These are phyloP conservation scores for Colletotrichum spaethianum DNA, from an alignment of 2,329 filamentous ascomycete species.

Conservation along the genomic window DNA sequence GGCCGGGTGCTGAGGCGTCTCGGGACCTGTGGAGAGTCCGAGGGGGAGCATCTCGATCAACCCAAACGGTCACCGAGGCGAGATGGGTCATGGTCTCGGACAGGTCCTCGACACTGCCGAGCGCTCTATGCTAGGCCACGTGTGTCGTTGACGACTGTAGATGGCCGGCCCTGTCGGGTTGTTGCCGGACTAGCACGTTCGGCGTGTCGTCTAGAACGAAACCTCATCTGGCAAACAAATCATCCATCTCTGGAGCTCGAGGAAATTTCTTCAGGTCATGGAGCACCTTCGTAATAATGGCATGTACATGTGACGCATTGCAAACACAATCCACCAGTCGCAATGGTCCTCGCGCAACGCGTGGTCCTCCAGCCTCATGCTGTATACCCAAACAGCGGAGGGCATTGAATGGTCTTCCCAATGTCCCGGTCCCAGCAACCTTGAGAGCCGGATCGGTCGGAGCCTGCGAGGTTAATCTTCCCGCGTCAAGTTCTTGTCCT, in stretches of 20 bases:
- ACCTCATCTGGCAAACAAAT: not conserved
- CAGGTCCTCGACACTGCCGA: not conserved
- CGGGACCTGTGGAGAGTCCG: not conserved
- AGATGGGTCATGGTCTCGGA: too few relatives aligned
- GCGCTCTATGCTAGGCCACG: not conserved
- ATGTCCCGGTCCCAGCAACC: not conserved
- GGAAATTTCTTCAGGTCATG: not conserved
- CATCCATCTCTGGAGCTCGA: not conserved
- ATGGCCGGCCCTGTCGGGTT: not conserved
- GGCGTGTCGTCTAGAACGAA: not conserved
- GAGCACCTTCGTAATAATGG: not conserved
- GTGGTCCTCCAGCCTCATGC: not conserved
- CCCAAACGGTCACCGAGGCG: not conserved
- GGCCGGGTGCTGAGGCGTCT: not conserved
- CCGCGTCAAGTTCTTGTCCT: not conserved
- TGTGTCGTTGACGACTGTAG: not conserved
- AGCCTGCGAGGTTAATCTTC: not conserved
- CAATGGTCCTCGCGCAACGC: not conserved
- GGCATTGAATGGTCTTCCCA: not conserved
- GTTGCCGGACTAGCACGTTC: not conserved
- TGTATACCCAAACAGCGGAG: not conserved
- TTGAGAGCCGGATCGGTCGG: not conserved
- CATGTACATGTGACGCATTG: not conserved
- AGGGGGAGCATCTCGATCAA: not conserved
- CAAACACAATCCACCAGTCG: not conserved